Conservation (phyloP, 768 basidiomycete genomes). For the Multifurca ochricompacta region DNA sequence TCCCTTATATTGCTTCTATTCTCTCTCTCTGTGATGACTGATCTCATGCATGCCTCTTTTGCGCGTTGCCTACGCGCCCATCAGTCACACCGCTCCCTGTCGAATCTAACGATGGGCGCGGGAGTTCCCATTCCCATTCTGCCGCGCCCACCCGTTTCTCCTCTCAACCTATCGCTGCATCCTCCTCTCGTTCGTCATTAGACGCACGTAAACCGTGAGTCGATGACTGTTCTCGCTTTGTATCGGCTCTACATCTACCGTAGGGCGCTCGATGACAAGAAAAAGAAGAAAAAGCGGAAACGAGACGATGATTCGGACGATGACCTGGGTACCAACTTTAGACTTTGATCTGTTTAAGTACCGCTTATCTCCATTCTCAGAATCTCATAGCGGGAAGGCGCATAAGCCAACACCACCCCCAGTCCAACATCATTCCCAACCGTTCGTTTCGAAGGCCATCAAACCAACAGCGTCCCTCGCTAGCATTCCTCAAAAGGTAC, state of each 20-base stretch:
- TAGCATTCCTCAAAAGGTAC: constrained; percentile 44
- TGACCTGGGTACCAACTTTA: constrained; percentile 42
- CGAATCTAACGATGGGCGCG: constrained; percentile 30
- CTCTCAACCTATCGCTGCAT: constrained; percentile 35
- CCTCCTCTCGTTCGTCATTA: constrained; percentile 44
- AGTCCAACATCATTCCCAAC: constrained; percentile 30
- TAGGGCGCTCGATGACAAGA: constrained; percentile 46
- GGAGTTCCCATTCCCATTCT: constrained; percentile 27
- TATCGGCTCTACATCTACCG: constrained; percentile 7
- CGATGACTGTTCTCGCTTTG: not conserved
- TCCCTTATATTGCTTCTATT: not conserved
- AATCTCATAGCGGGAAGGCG: constrained; percentile 33
- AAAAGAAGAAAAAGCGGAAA: constrained; percentile 85
- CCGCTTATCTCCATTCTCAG: constrained; percentile 9
- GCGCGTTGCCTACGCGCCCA: not conserved
- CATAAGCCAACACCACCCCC: constrained; percentile 42
- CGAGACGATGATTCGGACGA: constrained; percentile 66
- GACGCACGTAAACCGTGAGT: constrained; percentile 60
- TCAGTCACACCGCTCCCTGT: constrained; percentile 43
- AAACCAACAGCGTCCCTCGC: constrained; percentile 42
- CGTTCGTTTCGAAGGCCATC: constrained; percentile 43
- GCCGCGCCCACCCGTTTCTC: constrained; percentile 38
- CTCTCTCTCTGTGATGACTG: not conserved
- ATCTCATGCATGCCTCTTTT: too few relatives aligned
- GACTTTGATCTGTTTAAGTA: not conserved